Evolutionary conservation across 2,329 filamentous ascomycete genomes (phyloP), one percentile per base, ranked within the genome.

Genomic region (Raffaelea arxii): DNA sequence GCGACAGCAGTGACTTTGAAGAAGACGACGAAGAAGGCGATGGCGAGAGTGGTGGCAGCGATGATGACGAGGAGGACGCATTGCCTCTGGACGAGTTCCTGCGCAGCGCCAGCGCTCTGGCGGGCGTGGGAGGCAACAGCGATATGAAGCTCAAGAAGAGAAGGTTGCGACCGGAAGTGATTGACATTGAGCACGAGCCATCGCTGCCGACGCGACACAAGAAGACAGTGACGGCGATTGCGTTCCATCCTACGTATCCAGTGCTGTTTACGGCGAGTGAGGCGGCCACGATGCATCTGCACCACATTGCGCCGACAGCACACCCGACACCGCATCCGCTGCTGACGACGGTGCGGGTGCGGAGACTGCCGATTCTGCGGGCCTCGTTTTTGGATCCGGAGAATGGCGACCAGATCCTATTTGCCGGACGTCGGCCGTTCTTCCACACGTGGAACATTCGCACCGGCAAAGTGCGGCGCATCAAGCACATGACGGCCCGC

Each of bases 401-500:
- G 52, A 82, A 84, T 50, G 25, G 37, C 25, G 81, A 84, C 52
- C 84, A 84, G 56, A 84, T 98, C 54, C 86, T 95, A 63, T 86
- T 96, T 49, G 85, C 89, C 18, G 90, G 90, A 32, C 83, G 91
- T 30, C 80, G 92, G 43, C 82, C 82, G 52, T 97, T 89, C 69
- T 96, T 97, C 65, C 92, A 97, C 66, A 82, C 84, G 54, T 98
- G 92, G 92, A 83, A 97, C 58, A 75, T 98, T 22, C 72, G 83
- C 38, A 82, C 84, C 0, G 92, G 92, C 38, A 70, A 74, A 12
- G 80, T 98, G 42, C 84, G 91, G 58, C 95, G 94, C 65, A 77
- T 94, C 39, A 80, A 78, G 55, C 74, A 84, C 60, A 69, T 92
- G 49, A 77, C 84, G 59, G 79, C 89, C 52, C 40, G 89, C 41